Percentiles rank a stretch among this genome's conserved stretches.
Conservation (phyloP, 2,329 filamentous ascomycete species). For the Tolypocladium endophyticum region DNA sequence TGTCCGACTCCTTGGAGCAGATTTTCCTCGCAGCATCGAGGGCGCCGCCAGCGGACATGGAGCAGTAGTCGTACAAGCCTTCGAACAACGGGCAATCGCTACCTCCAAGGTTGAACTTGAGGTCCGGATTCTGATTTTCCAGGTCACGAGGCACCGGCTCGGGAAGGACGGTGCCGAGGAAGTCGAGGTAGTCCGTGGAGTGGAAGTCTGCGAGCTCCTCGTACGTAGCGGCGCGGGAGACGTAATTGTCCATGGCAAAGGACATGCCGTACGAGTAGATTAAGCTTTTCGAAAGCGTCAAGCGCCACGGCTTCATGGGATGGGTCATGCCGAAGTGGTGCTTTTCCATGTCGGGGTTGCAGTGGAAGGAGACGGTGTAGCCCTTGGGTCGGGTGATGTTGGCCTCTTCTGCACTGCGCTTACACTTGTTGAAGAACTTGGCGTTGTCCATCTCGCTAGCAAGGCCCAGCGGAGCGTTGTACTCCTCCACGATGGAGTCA, state of each 20-base stretch:
- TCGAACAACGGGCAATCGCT: conserved; percentile 97
- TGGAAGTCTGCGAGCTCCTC: conserved; percentile 86
- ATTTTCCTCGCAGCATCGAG: conserved; percentile 87
- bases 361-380: conserved; percentile 89
- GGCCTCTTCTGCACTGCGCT: conserved; percentile 46
- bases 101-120: conserved; percentile 75
- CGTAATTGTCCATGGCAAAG: conserved; percentile 91
- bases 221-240: conserved; percentile 71
- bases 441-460: conserved; percentile 45
- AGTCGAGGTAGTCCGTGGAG: conserved; percentile 80
- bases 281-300: conserved; percentile 89
- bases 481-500: conserved; percentile 40
- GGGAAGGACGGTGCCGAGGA: conserved; percentile 63
- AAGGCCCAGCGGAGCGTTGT: conserved; percentile 36
- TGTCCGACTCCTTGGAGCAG: conserved; percentile 76
- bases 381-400: conserved; percentile 72
- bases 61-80: conserved; percentile 89
- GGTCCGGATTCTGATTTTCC: conserved; percentile 50
- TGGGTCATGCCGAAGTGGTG: conserved; percentile 96
- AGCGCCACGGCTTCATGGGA: conserved; percentile 97
- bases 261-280: conserved; percentile 94
- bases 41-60: conserved; percentile 82
- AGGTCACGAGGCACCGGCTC: conserved; percentile 54
- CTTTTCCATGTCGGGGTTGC: conserved; percentile 87
- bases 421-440: conserved; percentile 46